Evolutionary conservation across 202 grass and related monocot genomes (phyloP), one percentile per base, ranked within the genome.

Genomic region (Panicum virgatum): DNA sequence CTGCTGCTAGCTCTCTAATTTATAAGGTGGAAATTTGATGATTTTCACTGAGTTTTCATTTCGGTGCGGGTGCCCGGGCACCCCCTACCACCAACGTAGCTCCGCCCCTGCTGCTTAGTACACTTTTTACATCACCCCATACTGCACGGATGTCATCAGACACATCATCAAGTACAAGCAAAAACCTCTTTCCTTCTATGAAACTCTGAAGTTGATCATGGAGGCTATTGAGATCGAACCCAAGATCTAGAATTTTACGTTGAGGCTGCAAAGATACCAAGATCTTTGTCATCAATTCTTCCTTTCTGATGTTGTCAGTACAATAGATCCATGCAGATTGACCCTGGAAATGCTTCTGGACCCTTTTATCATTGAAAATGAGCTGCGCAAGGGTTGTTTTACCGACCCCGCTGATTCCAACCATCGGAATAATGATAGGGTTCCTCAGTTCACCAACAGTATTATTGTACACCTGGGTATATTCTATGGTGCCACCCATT

Each of bases 141-240:
- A 80, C 22, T 38, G 7, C 22, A 19, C 1, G 2, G 3, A 58
- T 19, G 3, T 86, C 69, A 74, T 84, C 47, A 52, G 47, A 77
- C 6, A 87, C 74, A 64, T 80, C 90, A 67, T 92, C 90, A 73
- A 93, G 67, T 27, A 90, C 84, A n/a, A 89, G 26, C 2, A 86
- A 69, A 39, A 85, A 71, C 12, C 32, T 82, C 25, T 71, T 80
- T 34, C 66, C 52, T 48, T 58, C 15, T 45, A 86, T 66, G 15
- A 12, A 30, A 42, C 19, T 43, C 32, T 40, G 27, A 56, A 86
- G 48, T 20, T 32, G 10, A 13, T 2, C 25, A 9, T 25, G 6
- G 62, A 73, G 5, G 1, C 4, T 43, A 0, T 52, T 19, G 15
- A 76, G 38, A 58, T 59, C 40, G 0, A 8, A n/a, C n/a, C 25